Conservation (phyloP, 1,139 yeast genomes). For the Kluyveromyces sp. region DNA sequence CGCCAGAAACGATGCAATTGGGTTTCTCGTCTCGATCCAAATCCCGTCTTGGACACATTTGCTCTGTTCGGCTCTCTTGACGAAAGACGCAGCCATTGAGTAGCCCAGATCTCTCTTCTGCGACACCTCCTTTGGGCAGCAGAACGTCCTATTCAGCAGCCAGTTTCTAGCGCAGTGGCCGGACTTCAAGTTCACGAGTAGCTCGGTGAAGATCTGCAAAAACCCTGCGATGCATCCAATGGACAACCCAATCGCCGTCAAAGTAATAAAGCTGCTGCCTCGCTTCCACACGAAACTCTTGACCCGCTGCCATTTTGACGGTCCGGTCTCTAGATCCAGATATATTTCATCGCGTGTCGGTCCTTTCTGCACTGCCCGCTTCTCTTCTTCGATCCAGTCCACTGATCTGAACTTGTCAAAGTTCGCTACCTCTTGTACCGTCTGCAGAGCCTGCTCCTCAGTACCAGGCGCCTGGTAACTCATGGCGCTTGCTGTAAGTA, state of each 20-base stretch:
- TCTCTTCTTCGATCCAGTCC: conserved; percentile 80
- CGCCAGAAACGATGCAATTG: conserved; percentile 46
- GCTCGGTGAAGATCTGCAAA: conserved; percentile 74
- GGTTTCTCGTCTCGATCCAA: conserved; percentile 53
- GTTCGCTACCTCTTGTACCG: conserved; percentile 32
- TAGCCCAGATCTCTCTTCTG: not conserved
- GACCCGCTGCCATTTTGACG: conserved; percentile 11
- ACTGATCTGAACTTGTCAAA: conserved; percentile 61
- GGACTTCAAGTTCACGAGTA: conserved; percentile 68
- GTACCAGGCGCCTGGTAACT: not conserved
- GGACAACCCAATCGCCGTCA: conserved; percentile 64
- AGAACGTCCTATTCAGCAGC: conserved; percentile 66
- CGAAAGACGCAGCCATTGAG: not conserved
- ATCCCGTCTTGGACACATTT: conserved; percentile 38
- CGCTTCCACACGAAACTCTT: conserved; percentile 39
- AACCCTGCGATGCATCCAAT: conserved; percentile 82
- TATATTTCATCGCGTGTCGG: conserved; percentile 8
- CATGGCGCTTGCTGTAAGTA: no score
- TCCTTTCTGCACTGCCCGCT: conserved; percentile 18
- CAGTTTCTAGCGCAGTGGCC: conserved; percentile 73
- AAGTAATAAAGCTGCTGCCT: conserved; percentile 62
- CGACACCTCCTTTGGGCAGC: conserved; percentile 56
- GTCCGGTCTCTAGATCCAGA: conserved; percentile 6
- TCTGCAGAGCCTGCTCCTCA: conserved; percentile 7
- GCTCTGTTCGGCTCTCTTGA: conserved; percentile 24